phyloP scores from a whole-genome alignment of 2,329 filamentous ascomycete genomes.

The Zymoseptoria tritici region DNA sequence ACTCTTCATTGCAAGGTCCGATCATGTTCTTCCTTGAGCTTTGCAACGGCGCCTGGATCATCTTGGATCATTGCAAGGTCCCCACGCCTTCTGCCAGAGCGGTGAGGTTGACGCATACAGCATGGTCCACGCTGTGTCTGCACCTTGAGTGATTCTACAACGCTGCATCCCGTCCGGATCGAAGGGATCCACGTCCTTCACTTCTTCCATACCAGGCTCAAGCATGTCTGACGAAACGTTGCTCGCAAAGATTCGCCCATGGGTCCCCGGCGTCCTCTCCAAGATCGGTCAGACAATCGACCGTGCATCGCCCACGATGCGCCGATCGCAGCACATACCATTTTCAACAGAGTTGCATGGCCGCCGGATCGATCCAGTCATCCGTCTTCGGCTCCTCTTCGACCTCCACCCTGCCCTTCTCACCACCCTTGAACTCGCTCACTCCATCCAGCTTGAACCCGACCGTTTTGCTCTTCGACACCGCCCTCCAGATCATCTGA shows the following conservation, averaged over 20 bases:
- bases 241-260: neutral
- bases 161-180: neutral
- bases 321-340: neutral
- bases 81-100: neutral
- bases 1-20: too few species aligned
- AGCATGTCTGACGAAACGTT: too few species aligned
- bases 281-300: neutral
- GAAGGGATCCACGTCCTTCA: too few species aligned
- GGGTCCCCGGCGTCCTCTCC: neutral
- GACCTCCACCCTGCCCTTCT: slow-evolving; percentile 3
- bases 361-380: slow-evolving; percentile 9
- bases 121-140: neutral
- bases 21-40: too few species aligned
- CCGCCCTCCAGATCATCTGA: slow-evolving; percentile 34
- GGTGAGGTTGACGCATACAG: neutral
- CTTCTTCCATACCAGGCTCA: too few species aligned
- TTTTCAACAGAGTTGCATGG: slow-evolving; percentile 8
- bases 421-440: neutral
- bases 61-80: neutral
- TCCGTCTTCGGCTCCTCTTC: slow-evolving; percentile 1
- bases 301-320: neutral
- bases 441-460: neutral
- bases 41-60: neutral
- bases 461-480: slow-evolving; percentile 1
- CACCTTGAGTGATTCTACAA: neutral